phyloP scores from a whole-genome alignment of 164 flowering plant genomes.

The Tinospora cordifolia region DNA sequence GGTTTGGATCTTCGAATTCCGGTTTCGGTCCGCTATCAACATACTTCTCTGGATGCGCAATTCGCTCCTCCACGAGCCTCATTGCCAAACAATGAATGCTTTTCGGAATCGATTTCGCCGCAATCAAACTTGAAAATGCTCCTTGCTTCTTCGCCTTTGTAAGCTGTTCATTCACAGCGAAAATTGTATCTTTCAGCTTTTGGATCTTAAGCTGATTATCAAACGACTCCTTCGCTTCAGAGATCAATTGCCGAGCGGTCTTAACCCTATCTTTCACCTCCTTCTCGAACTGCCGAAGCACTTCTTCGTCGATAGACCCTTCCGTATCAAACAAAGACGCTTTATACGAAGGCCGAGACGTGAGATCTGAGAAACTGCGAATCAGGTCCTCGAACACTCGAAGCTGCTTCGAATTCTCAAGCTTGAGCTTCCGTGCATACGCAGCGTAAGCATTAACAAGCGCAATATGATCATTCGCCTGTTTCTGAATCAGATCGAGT shows the following conservation, averaged over 20 bases:
- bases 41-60: slow-evolving; percentile 11
- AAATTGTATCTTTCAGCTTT: slow-evolving; percentile 12
- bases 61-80: slow-evolving; percentile 7
- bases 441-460: slow-evolving; percentile 11
- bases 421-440: slow-evolving; percentile 11
- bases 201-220: slow-evolving; percentile 11
- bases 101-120: slow-evolving; percentile 8
- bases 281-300: slow-evolving; percentile 6
- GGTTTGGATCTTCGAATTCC: slow-evolving; percentile 7
- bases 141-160: slow-evolving; percentile 9
- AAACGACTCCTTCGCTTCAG: slow-evolving; percentile 12
- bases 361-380: not conserved
- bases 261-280: slow-evolving; percentile 11
- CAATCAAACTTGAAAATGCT: slow-evolving; percentile 9
- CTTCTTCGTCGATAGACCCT: slow-evolving; percentile 7
- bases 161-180: slow-evolving; percentile 14
- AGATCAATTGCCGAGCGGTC: slow-evolving; percentile 4
- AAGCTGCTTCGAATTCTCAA: slow-evolving; percentile 10
- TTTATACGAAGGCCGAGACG: not conserved
- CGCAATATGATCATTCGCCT: slow-evolving; percentile 9
- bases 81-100: slow-evolving; percentile 12
- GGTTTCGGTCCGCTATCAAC: slow-evolving; percentile 3
- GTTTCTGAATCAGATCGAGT: slow-evolving; percentile 6
- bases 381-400: slow-evolving; percentile 10
- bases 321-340: slow-evolving; percentile 2